Evolutionary conservation across 495 filamentous ascomycete species (phyloP), one percentile per base, ranked within the genome.

Genomic region (Penicillium canescens): DNA sequence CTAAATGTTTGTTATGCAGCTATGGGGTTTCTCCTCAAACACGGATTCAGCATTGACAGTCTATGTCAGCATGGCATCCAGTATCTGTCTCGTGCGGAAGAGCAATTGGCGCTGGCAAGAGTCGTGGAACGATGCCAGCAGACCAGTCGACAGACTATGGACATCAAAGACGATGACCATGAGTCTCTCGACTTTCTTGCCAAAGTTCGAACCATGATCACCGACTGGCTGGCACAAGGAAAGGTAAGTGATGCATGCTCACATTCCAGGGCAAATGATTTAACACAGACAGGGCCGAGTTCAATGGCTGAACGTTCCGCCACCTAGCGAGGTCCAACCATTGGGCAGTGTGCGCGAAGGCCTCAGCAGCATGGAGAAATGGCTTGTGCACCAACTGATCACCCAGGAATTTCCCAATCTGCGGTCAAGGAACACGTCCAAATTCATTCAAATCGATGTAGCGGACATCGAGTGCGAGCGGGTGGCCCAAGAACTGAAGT

Each of bases 11-110:
- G 50, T n/a, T 6, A 49, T 40, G 60, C 63, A 73, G 83, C 87
- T 1, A 74, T 84, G 23, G 74, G 84, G 12, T 92, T 92, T 48
- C 72, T 92, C 1, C 51, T 81, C 11, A 69, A 74, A 7, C 74
- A 86, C 56, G 70, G 75, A n/a, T 92, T 92, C 54, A 69, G 81
- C 31, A 74, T 94, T 47, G 78, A 80, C 9, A 56, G 68, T 1
- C 66, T 83, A 2, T 85, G 86, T 60, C 73, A 57, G 0, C 57
- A 72, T 9, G 90, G 90, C 10, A 75, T 92, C 6, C 74, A 75
- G 4, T 94, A 93, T 65, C 68, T 96, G 5, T 89, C 86, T 21
- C 78, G 80, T 38, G 70, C 78, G 6, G 90, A 93, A 60, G 83
- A 86, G 48, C 60, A 67, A 3, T 36, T 61, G 26, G 77, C 80